Evolutionary conservation across 2,329 filamentous ascomycete genomes (phyloP).

Genomic region (Colletotrichum coccodes): DNA sequence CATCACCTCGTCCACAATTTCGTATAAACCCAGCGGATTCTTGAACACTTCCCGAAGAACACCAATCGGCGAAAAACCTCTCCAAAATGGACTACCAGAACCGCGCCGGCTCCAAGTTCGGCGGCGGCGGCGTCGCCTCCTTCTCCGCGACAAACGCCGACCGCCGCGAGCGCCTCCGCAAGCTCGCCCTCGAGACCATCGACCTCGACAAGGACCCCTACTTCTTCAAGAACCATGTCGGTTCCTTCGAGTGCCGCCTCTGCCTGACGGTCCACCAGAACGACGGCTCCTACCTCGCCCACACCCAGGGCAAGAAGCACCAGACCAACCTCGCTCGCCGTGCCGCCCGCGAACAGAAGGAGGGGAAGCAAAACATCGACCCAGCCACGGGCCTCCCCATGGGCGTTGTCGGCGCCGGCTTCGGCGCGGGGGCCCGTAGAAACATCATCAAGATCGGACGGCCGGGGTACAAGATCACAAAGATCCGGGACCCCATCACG

Average conservation of each 20-base stretch:
- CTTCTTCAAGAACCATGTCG: conserved; percentile 99
- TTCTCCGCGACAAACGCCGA: conserved; percentile 94
- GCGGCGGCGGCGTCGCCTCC: conserved; percentile 95
- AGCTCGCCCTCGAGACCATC: conserved; percentile 98
- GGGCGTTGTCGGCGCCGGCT: conserved; percentile 79
- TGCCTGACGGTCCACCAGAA: conserved; percentile 99
- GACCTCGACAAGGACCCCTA: conserved; percentile 99
- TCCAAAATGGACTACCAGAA: conserved; percentile 81
- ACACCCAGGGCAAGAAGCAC: conserved; percentile 98
- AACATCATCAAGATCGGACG: conserved; percentile 95
- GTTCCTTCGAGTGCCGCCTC: conserved; percentile 96
- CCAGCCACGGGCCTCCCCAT: conserved; percentile 76
- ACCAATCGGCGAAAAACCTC: not conserved
- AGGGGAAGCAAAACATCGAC: conserved; percentile 78
- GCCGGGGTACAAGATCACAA: conserved; percentile 97
- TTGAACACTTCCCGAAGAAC: not conserved
- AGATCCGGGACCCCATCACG: conserved; percentile 89
- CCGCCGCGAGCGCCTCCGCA: conserved; percentile 94
- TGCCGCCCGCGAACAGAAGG: conserved; percentile 93
- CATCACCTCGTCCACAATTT: not conserved
- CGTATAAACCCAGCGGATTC: not conserved
- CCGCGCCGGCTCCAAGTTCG: conserved; percentile 96
- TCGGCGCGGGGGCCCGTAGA: conserved; percentile 70
- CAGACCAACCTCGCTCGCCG: conserved; percentile 97
- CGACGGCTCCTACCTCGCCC: conserved; percentile 97